Base-by-base conservation (phyloP, 2,329 filamentous ascomycete genomes). In the Nannizziopsis arthrosporioides region DNA sequence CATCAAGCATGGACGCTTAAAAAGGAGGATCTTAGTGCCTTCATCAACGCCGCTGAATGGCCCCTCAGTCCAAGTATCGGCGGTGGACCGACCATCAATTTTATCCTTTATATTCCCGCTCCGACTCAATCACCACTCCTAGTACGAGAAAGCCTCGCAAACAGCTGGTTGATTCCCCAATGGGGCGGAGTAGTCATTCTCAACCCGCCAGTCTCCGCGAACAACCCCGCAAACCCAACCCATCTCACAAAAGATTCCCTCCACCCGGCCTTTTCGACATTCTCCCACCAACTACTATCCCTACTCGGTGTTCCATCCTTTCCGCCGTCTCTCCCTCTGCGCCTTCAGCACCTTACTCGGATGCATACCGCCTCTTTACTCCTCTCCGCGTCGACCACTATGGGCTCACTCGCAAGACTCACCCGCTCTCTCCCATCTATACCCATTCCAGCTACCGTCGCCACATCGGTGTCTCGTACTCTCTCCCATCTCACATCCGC, bases 31-130 rank as follows among this genome's bases (percentile, higher is more conserved):
- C 74, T 98, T 1, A 87, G 86, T 34, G 89, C 85, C 1, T 98
- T 98, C 61, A 88, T 98, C 66, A 98, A 98, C 60, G 89, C 90
- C 2, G 92, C 92, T 1, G 92, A 98, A 68, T 98, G 92, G 92
- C 92, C 92, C 0, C 69, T 98, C 2, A 94, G 85, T 53, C 90
- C 90, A 0, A 94, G 87, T 49, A 96, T 98, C 56, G 92, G 89
- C 37, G 81, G 80, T 14, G 90, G 90, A 0, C 92, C 92, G 1
- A 98, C 92, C 0, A 81, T 98, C 60, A 96, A 98, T 67, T 96
- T 98, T 62, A 81, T 96, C 49, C 75, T 96, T 22, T 98, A 92
- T 60, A 80, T 93, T 6, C 87, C 89, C 5, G 80, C 85, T 50
- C 78, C 84, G 50, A 68, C 68, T 5, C 74, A 80, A 51, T 74